Evolutionary conservation across 495 filamentous ascomycete species (phyloP).

Genomic region (Penicillium lividum): DNA sequence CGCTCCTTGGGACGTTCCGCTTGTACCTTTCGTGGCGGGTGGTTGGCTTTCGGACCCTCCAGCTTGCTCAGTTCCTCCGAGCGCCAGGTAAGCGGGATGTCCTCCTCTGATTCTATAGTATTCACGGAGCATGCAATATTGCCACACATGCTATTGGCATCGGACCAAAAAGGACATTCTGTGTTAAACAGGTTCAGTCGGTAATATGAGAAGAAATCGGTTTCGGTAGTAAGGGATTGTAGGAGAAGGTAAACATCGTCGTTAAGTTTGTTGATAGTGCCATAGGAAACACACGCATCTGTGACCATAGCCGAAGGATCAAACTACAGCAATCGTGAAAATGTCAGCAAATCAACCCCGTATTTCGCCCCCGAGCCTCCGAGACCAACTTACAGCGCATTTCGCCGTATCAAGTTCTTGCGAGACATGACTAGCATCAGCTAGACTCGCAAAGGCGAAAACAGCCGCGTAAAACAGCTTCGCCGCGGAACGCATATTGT

Average conservation of each 20-base stretch:
- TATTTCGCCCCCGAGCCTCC: not conserved
- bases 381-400: conserved; percentile 63
- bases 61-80: conserved; percentile 90
- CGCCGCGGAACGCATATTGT: conserved; percentile 64
- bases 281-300: conserved; percentile 92
- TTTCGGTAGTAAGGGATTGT: conserved; percentile 75
- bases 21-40: conserved; percentile 75
- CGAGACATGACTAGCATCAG: conserved; percentile 41
- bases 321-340: conserved; percentile 45
- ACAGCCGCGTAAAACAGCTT: conserved; percentile 74
- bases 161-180: conserved; percentile 93
- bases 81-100: conserved; percentile 89
- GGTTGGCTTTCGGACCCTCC: conserved; percentile 85
- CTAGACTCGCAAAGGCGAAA: conserved; percentile 66
- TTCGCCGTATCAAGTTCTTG: conserved; percentile 47
- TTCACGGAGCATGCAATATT: conserved; percentile 98
- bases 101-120: conserved; percentile 91
- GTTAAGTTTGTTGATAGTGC: conserved; percentile 62
- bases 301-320: conserved; percentile 66
- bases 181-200: conserved; percentile 95
- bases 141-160: conserved; percentile 91
- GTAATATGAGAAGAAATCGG: conserved; percentile 98
- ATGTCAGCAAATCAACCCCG: conserved; percentile 4
- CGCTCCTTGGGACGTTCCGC: conserved; percentile 62
- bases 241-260: conserved; percentile 75